Percentiles rank a stretch among this genome's conserved stretches.
Evolutionary conservation across 176 grass and related monocot genomes (phyloP).

Genomic region (Miscanthus lutarioriparius): DNA sequence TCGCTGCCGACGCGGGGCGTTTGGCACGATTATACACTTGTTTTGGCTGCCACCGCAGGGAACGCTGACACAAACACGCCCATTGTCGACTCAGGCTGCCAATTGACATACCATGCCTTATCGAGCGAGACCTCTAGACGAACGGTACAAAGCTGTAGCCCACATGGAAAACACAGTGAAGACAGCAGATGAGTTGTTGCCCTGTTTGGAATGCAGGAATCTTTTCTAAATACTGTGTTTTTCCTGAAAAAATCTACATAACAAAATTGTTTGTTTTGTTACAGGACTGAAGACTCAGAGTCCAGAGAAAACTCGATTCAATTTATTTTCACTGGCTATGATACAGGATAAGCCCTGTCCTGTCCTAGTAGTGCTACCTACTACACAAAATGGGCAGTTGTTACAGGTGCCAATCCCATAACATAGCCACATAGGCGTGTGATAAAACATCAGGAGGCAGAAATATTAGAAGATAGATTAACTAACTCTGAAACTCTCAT

Average conservation of each 20-base stretch:
- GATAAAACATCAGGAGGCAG: constrained; percentile 15
- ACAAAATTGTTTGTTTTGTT: not conserved
- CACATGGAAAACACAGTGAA: not conserved
- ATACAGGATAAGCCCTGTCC: not conserved
- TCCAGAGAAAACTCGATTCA: not conserved
- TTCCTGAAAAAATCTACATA: not conserved
- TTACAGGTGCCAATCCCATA: not conserved
- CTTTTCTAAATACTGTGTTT: no score
- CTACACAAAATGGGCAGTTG: constrained; percentile 1
- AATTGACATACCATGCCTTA: not conserved
- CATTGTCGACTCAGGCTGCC: not conserved
- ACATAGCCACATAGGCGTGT: constrained; percentile 1
- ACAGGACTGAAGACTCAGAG: not conserved
- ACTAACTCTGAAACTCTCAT: not conserved
- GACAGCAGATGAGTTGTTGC: not conserved
- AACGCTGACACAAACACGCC: no score
- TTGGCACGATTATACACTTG: no score
- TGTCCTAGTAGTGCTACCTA: not conserved
- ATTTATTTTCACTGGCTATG: not conserved
- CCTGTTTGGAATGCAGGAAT: not conserved
- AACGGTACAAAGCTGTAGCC: not conserved
- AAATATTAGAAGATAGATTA: not conserved
- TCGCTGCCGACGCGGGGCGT: no score
- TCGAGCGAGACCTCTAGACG: not conserved
- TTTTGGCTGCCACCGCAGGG: no score